A percentile compares a stretch with the other conserved stretches of the same genome.
Conservation (phyloP, 2,329 filamentous ascomycete genomes). For the Leptographium wingfieldii region DNA sequence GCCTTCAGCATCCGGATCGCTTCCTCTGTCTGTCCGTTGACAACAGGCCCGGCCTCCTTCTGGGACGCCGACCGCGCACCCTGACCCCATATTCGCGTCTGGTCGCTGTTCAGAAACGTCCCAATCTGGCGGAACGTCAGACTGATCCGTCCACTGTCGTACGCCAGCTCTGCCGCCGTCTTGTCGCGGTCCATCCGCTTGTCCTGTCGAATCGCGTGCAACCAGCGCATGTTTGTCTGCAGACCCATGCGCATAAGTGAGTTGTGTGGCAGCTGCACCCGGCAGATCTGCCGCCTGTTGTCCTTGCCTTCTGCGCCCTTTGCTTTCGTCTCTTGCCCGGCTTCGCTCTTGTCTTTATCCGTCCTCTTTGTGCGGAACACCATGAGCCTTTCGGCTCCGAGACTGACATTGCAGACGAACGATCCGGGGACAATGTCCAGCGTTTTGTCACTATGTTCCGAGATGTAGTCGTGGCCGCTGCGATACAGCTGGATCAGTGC, state of each 20-base stretch:
- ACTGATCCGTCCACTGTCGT: slow-evolving; percentile 67
- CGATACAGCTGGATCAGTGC: slow-evolving; percentile 89
- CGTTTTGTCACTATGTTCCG: slow-evolving; percentile 94
- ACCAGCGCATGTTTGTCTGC: slow-evolving; percentile 71
- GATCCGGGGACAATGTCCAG: slow-evolving; percentile 73
- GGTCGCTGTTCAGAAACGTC: slow-evolving; percentile 62
- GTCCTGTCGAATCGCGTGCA: slow-evolving; percentile 85
- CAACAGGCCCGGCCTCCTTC: slow-evolving; percentile 45
- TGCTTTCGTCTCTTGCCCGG: slow-evolving; percentile 1
- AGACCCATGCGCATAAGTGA: slow-evolving; percentile 77
- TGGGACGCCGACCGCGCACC: slow-evolving; percentile 59
- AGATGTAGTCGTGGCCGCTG: slow-evolving; percentile 80
- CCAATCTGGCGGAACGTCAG: slow-evolving; percentile 84
- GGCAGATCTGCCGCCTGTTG: slow-evolving; percentile 44
- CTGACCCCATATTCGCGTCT: slow-evolving; percentile 74
- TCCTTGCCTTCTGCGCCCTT: slow-evolving; percentile 12
- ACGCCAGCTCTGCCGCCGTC: slow-evolving; percentile 55
- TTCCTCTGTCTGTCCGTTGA: slow-evolving; percentile 56
- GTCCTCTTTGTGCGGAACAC: slow-evolving; percentile 69
- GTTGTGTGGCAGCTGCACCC: slow-evolving; percentile 71
- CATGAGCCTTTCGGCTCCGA: slow-evolving; percentile 90
- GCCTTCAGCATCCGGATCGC: slow-evolving; percentile 59
- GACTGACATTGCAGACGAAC: slow-evolving; percentile 81
- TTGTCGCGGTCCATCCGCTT: slow-evolving; percentile 61
- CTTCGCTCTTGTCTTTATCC: slow-evolving; percentile 16